Evolutionary conservation across 2,329 filamentous ascomycete genomes (phyloP), one percentile per base, ranked within the genome.

Genomic region (Cercospora sojina): DNA sequence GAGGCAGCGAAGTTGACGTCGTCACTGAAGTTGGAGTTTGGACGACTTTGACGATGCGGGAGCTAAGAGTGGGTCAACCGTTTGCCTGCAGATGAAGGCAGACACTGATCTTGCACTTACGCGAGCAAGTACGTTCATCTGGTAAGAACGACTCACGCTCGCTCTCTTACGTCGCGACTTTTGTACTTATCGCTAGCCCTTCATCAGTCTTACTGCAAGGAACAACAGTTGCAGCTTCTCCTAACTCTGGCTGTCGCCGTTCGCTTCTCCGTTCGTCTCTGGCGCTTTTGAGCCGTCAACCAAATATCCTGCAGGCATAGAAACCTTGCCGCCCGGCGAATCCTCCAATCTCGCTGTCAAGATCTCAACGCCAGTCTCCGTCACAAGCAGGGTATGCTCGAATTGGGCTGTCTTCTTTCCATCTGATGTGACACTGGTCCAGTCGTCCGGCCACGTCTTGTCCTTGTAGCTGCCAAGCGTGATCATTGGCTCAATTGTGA

Each of bases 401-500:
- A 99, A 99, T 77, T 99, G 95, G 9, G 95, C 95, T 16, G 93
- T 97, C 77, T 87, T 84, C 79, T 90, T 91, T 59, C 95, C 95
- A 77, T 99, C 95, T 64, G 89, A 87, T 0, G 95, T 99, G 5
- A 92, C 91, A 79, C 93, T 97, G 0, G 95, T 99, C 95, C 95
- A 99, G 82, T 98, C 92, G 78, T 99, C 95, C 0, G 95, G 95
- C 95, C 95, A 99, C 0, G 93, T 98, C 78, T 95, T 90, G 77
- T 99, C 95, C 69, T 88, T 88, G 80, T 97, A 91, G 68, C 91
- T 93, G 66, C 95, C 95, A 64, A 97, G 80, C 47, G 92, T 93
- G 77, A 99, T 93, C 95, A 99, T 99, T 16, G 95, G 95, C 82
- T 99, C 95, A 68, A 99, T 99, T 0, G 95, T 99, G 76, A 99